Evolutionary conservation across 805 yeast genomes (phyloP).

Genomic region (Candida broadrunensis): DNA sequence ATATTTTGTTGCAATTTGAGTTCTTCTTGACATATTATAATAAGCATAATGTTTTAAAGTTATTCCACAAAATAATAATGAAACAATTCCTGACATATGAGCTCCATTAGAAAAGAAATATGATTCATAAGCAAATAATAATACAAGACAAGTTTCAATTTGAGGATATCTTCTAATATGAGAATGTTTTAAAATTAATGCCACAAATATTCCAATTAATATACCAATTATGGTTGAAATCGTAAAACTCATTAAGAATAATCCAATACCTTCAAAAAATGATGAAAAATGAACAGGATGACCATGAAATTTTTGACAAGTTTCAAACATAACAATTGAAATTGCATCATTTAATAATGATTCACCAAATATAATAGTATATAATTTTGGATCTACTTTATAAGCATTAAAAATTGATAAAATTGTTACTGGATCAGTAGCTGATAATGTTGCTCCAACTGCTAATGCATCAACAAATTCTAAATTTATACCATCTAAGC

Average conservation of each 20-base stretch:
- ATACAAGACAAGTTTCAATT: conserved; percentile 89
- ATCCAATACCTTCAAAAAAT: conserved; percentile 90
- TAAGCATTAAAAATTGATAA: conserved; percentile 94
- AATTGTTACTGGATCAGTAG: conserved; percentile 98
- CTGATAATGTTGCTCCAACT: conserved; percentile 96
- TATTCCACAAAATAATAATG: conserved; percentile 91
- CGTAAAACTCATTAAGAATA: conserved; percentile 90
- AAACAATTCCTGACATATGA: conserved; percentile 98
- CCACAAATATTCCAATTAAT: conserved; percentile 82
- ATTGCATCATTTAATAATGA: conserved; percentile 94
- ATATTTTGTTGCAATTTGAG: conserved; percentile 94
- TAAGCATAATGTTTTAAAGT: conserved; percentile 96
- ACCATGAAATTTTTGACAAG: conserved; percentile 95
- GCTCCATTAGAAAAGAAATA: conserved; percentile 98
- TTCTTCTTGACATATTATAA: conserved; percentile 94
- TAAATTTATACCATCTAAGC: conserved; percentile 81
- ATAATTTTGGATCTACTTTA: conserved; percentile 95
- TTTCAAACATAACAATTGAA: conserved; percentile 98
- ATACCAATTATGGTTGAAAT: conserved; percentile 89
- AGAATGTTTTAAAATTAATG: conserved; percentile 85
- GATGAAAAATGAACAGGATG: conserved; percentile 67
- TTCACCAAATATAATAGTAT: conserved; percentile 97
- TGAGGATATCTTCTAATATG: conserved; percentile 94
- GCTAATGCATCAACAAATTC: conserved; percentile 97
- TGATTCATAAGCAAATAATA: conserved; percentile 90